Evolutionary conservation across 2,329 filamentous ascomycete species (phyloP).

Genomic region (Xylariaceae sp.): DNA sequence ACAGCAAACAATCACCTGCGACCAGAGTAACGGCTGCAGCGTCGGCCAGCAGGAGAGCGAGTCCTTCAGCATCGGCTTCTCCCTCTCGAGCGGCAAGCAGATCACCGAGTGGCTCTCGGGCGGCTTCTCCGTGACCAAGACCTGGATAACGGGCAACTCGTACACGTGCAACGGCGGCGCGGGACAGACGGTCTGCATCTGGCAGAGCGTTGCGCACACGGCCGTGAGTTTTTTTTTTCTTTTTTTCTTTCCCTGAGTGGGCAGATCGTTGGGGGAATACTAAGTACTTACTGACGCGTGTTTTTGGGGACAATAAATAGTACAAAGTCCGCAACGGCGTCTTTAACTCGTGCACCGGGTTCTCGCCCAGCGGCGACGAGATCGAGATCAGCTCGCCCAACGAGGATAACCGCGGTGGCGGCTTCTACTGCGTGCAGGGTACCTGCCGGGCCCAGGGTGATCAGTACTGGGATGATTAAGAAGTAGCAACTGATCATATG

Average conservation of each 20-base stretch:
- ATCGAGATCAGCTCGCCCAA: background rate
- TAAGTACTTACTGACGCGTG: too few relatives aligned
- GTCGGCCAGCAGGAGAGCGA: background rate
- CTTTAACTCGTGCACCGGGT: background rate
- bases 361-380: background rate
- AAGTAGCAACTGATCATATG: too few relatives aligned
- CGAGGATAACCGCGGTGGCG: background rate
- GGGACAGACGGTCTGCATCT: background rate
- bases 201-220: background rate
- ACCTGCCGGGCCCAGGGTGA: background rate
- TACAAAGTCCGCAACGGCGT: background rate
- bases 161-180: background rate
- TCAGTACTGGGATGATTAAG: background rate
- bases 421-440: background rate
- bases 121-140: background rate
- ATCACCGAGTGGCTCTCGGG: background rate
- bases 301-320: background rate
- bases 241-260: too few relatives aligned
- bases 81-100: background rate
- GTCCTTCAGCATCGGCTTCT: background rate
- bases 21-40: background rate
- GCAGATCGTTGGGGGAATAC: too few relatives aligned
- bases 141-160: background rate
- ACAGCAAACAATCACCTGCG: background rate
- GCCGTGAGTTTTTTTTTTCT: background rate